These are phyloP conservation scores for Epichloe aotearoae DNA, from an alignment of 2,329 filamentous ascomycete genomes.

Conservation along the genomic window DNA sequence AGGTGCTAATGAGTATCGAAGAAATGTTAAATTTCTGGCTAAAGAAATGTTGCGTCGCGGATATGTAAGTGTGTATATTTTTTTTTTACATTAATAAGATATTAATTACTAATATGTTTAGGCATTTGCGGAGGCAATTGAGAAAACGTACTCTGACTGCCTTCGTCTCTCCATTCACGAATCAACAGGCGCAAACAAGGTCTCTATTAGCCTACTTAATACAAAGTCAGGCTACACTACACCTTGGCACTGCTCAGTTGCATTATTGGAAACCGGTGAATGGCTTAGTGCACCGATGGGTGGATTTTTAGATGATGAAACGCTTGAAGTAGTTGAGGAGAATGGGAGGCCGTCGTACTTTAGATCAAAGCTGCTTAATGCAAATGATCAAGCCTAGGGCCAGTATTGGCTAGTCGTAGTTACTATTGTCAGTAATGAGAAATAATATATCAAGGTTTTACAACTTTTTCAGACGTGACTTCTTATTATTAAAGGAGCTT, in stretches of 20 bases:
- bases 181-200: constrained; percentile 14
- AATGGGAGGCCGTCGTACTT: constrained; percentile 7
- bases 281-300: constrained; percentile 11
- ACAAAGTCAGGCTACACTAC: constrained; percentile 19
- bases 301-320: constrained; percentile 11
- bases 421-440: not conserved
- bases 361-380: not conserved
- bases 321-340: constrained; percentile 11
- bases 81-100: not conserved
- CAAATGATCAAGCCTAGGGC: not conserved
- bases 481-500: not conserved
- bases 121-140: constrained; percentile 18
- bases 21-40: constrained; percentile 15
- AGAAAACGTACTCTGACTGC: constrained; percentile 13
- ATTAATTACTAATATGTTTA: not conserved
- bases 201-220: constrained; percentile 17
- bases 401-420: not conserved
- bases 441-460: not conserved
- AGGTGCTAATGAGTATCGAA: constrained; percentile 12
- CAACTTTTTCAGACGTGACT: not conserved
- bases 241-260: constrained; percentile 19
- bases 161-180: constrained; percentile 19
- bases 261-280: constrained; percentile 9
- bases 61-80: constrained; percentile 10
- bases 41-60: constrained; percentile 20